Percentiles rank a stretch among this genome's conserved stretches.
Conservation (phyloP, 345 rosid genomes). For the Lepidium africanum region DNA sequence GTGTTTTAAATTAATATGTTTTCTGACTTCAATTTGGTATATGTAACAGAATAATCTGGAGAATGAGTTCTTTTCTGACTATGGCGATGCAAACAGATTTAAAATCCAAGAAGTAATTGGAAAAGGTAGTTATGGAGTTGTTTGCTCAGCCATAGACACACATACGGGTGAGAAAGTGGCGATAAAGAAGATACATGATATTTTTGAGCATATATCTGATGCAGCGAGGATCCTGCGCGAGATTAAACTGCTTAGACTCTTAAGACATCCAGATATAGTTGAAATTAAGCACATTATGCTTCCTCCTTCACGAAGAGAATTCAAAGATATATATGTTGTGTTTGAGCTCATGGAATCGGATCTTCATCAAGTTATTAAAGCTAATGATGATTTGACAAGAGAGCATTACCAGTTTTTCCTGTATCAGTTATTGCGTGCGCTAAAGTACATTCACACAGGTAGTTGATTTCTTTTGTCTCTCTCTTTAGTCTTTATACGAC, state of each 20-base stretch:
- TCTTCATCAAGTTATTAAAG: constrained; percentile 95
- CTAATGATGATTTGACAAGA: constrained; percentile 88
- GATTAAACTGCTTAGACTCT: constrained; percentile 76
- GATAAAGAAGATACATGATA: constrained; percentile 82
- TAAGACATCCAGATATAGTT: constrained; percentile 87
- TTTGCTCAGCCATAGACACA: constrained; percentile 85
- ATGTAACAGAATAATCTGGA: constrained; percentile 60
- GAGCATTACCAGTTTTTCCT: constrained; percentile 96
- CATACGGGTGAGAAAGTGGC: constrained; percentile 85
- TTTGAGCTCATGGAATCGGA: constrained; percentile 97
- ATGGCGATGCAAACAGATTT: constrained; percentile 81
- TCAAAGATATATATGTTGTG: constrained; percentile 92
- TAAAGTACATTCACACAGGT: constrained; percentile 95
- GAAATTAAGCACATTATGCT: constrained; percentile 96
- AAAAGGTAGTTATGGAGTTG: constrained; percentile 93
- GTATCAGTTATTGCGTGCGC: constrained; percentile 86
- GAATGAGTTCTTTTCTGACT: constrained; percentile 87
- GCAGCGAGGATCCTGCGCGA: constrained; percentile 90
- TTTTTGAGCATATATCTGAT: constrained; percentile 87
- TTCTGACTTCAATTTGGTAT: not conserved
- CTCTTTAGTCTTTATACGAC: too few species aligned
- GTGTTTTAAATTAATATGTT: not conserved
- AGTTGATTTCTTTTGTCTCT: not conserved
- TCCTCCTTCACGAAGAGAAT: constrained; percentile 88
- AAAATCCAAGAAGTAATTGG: constrained; percentile 90